Conservation (phyloP, 2,329 filamentous ascomycete species). For the Exserohilum turcica region DNA sequence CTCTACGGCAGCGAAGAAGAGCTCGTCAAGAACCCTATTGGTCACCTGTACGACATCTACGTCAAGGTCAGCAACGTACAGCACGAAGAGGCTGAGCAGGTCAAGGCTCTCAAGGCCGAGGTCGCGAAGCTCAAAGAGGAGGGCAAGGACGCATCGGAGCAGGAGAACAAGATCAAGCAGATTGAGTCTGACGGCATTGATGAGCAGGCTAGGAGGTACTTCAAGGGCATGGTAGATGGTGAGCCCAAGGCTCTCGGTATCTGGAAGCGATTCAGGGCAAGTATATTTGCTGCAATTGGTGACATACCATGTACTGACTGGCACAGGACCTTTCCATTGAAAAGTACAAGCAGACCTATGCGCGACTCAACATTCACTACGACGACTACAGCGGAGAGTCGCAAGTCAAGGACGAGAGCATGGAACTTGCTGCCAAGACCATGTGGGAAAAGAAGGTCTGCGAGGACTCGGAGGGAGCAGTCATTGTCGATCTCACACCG, state of each 20-base stretch:
- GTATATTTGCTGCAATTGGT: background rate
- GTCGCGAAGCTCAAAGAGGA: constrained; percentile 45
- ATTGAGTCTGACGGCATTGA: constrained; percentile 55
- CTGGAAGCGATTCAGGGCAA: constrained; percentile 64
- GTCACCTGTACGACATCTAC: constrained; percentile 82
- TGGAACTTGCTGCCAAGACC: constrained; percentile 63
- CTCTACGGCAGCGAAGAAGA: constrained; percentile 76
- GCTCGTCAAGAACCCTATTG: constrained; percentile 74
- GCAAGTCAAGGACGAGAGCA: constrained; percentile 66
- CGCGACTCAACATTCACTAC: constrained; percentile 67
- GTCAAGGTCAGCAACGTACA: constrained; percentile 72
- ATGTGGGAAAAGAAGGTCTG: constrained; percentile 66
- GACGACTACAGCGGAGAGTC: constrained; percentile 73
- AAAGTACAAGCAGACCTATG: constrained; percentile 68
- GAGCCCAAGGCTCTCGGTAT: constrained; percentile 63
- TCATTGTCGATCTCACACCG: constrained; percentile 72
- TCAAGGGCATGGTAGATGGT: constrained; percentile 71
- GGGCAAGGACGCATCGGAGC: constrained; percentile 50
- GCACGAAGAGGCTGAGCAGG: constrained; percentile 67
- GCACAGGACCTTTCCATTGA: constrained; percentile 63
- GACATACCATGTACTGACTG: constrained; percentile 9
- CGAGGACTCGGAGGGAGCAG: constrained; percentile 68
- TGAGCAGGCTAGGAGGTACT: constrained; percentile 74
- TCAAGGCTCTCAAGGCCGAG: constrained; percentile 61
- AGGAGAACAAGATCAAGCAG: constrained; percentile 51